phyloP scores from a whole-genome alignment of 371 early-diverging fungal genomes.

The Amoeboradix gromovi region DNA sequence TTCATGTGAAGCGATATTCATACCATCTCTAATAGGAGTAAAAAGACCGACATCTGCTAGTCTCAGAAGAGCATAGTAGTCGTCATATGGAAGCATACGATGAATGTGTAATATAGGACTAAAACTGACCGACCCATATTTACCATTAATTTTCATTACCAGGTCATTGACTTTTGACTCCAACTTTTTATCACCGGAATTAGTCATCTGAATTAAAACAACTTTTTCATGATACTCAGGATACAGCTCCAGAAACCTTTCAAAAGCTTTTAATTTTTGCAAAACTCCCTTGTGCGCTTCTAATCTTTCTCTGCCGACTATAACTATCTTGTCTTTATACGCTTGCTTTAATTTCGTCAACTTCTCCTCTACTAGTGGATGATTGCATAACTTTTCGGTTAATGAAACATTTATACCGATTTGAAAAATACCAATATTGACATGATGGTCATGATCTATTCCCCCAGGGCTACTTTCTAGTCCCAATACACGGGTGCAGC shows the following conservation, averaged over 20 bases:
- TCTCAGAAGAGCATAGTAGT: constrained; percentile 74
- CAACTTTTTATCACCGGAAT: constrained; percentile 20
- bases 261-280: constrained; percentile 80
- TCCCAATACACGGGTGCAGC: constrained; percentile 62
- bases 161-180: constrained; percentile 59
- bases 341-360: constrained; percentile 43
- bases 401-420: constrained; percentile 77
- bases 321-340: constrained; percentile 71
- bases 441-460: constrained; percentile 10
- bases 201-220: constrained; percentile 49
- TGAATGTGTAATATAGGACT: constrained; percentile 81
- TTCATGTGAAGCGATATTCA: constrained; percentile 95
- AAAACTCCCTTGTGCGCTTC: constrained; percentile 93
- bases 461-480: constrained; percentile 31
- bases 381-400: constrained; percentile 23
- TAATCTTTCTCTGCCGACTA: constrained; percentile 89
- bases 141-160: constrained; percentile 72
- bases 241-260: constrained; percentile 55
- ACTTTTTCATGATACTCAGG: constrained; percentile 73
- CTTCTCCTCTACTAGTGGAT: constrained; percentile 25
- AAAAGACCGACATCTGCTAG: constrained; percentile 80
- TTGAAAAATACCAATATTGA: constrained; percentile 63
- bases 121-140: constrained; percentile 71
- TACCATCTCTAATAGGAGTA: constrained; percentile 89
- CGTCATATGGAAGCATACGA: constrained; percentile 65